Percentiles rank a stretch among this genome's conserved stretches.
phyloP scores from a whole-genome alignment of 768 basidiomycete genomes.

The Amanita molliuscula region DNA sequence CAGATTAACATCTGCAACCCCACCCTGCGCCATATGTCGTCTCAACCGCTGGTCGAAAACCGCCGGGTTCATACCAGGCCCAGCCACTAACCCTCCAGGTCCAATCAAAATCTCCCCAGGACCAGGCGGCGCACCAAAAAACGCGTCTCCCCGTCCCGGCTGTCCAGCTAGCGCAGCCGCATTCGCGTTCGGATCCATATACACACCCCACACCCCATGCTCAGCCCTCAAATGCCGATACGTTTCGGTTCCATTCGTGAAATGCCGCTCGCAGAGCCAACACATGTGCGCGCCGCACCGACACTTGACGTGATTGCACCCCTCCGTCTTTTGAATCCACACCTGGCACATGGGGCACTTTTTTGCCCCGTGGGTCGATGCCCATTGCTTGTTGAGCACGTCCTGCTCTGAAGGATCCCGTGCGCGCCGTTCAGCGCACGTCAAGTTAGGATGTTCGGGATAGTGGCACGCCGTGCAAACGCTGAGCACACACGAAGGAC shows the following conservation, averaged over 20 bases:
- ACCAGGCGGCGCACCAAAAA: not conserved
- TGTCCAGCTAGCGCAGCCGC: not conserved
- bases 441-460: constrained; percentile 40
- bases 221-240: constrained; percentile 21
- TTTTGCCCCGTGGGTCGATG: constrained; percentile 17
- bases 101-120: not conserved
- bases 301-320: constrained; percentile 32
- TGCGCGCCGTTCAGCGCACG: constrained; percentile 5
- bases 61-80: not conserved
- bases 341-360: constrained; percentile 25
- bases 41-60: not conserved
- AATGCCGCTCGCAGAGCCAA: constrained; percentile 22
- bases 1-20: not conserved
- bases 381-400: not conserved
- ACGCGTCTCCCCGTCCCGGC: not conserved
- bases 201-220: constrained; percentile 14
- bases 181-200: not conserved
- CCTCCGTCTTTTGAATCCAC: constrained; percentile 24
- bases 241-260: constrained; percentile 13
- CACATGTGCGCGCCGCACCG: constrained; percentile 26
- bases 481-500: constrained; percentile 40
- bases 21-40: not conserved
- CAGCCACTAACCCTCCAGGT: not conserved
- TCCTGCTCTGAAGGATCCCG: constrained; percentile 2
- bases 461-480: constrained; percentile 41